phyloP scores from a whole-genome alignment of 2,329 filamentous ascomycete species.

The Diaporthe longicolla region DNA sequence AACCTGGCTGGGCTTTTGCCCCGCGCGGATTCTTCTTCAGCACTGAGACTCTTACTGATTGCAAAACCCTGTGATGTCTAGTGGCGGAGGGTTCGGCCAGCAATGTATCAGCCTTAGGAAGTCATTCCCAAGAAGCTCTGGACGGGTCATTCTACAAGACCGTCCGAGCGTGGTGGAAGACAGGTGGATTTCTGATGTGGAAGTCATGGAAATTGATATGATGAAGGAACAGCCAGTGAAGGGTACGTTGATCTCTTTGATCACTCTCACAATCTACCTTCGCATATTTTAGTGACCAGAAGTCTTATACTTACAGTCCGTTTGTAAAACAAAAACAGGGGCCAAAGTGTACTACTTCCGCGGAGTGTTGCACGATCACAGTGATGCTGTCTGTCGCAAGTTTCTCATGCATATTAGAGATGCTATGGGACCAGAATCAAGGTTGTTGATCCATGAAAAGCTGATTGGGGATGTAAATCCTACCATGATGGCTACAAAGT shows the following conservation, averaged over 20 bases:
- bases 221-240: conserved; percentile 10
- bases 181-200: not conserved
- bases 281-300: too few species aligned
- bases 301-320: not conserved
- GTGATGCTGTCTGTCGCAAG: conserved; percentile 8
- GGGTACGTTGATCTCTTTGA: not conserved
- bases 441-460: conserved; percentile 17
- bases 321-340: not conserved
- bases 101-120: conserved; percentile 23
- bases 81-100: conserved; percentile 1
- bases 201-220: conserved; percentile 22
- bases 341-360: conserved; percentile 20
- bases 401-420: not conserved
- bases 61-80: not conserved
- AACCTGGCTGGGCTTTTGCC: not conserved
- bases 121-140: not conserved
- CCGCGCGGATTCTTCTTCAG: not conserved
- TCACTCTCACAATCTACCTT: not conserved
- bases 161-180: conserved; percentile 2
- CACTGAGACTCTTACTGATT: not conserved
- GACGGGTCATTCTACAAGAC: conserved; percentile 12
- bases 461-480: conserved; percentile 14
- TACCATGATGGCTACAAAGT: conserved; percentile 8
- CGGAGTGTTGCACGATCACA: conserved; percentile 16
- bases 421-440: conserved; percentile 1